Conservation (phyloP, 2,329 filamentous ascomycete genomes). For the Malbranchea cinnamomea region DNA sequence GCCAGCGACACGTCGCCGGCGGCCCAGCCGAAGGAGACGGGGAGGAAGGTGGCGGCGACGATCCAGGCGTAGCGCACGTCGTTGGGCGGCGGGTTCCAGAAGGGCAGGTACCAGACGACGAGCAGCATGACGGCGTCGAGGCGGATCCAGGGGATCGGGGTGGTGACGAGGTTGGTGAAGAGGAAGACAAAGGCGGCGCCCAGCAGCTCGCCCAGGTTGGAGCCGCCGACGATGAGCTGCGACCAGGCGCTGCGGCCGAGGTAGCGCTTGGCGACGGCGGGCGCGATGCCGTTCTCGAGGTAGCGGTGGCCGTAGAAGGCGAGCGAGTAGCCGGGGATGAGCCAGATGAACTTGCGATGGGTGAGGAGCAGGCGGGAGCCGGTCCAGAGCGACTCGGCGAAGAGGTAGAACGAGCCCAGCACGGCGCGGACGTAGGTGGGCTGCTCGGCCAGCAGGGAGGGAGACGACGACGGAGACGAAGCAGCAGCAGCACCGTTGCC, state of each 20-base stretch:
- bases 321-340: conserved; percentile 35
- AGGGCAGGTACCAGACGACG: conserved; percentile 36
- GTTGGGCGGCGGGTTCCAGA: conserved; percentile 27
- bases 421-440: conserved; percentile 25
- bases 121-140: conserved; percentile 32
- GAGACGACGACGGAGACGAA: too few relatives aligned
- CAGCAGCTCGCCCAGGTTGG: conserved; percentile 36
- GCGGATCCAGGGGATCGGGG: conserved; percentile 37
- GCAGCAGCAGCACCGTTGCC: too few relatives aligned
- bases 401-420: conserved; percentile 27
- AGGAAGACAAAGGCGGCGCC: conserved; percentile 36
- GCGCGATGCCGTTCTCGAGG: conserved; percentile 35
- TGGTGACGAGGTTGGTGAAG: conserved; percentile 34
- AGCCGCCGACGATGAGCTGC: conserved; percentile 37
- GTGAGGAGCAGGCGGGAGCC: conserved; percentile 34
- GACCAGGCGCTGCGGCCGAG: conserved; percentile 35
- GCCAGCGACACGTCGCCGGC: conserved; percentile 37
- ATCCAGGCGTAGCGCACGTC: conserved; percentile 33
- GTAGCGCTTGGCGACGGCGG: conserved; percentile 32
- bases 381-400: conserved; percentile 32
- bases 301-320: conserved; percentile 37
- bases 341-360: conserved; percentile 35
- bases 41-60: conserved; percentile 32
- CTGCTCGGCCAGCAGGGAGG: conserved; percentile 11
- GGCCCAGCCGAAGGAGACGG: conserved; percentile 36